phyloP scores from a whole-genome alignment of 192 early-diverging fungal species.

The Coemansia sp. region DNA sequence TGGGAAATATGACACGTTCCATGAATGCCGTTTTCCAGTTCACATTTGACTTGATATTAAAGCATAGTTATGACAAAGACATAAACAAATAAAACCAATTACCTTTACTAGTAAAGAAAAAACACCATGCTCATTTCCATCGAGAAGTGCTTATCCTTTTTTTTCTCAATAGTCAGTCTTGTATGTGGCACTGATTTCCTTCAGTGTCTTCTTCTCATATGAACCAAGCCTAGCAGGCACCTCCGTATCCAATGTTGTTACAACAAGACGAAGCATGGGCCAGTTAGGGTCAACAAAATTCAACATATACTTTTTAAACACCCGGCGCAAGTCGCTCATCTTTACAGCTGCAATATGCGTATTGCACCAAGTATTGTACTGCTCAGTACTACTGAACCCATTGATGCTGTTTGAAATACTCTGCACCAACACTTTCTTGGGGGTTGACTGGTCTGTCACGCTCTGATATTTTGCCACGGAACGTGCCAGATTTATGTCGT shows the following conservation, averaged over 20 bases:
- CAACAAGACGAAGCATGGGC: constrained; percentile 23
- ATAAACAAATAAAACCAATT: too few relatives aligned
- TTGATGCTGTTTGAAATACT: constrained; percentile 16
- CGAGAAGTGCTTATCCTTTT: too few relatives aligned
- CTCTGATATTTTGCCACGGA: constrained; percentile 24
- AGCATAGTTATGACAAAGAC: too few relatives aligned
- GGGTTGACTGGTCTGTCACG: constrained; percentile 18
- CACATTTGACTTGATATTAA: too few relatives aligned
- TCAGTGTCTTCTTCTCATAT: constrained; percentile 24
- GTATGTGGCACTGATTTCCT: constrained; percentile 3
- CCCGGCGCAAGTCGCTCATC: constrained; percentile 34
- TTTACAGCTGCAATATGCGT: constrained; percentile 28
- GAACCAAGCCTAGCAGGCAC: constrained; percentile 29
- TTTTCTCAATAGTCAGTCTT: neutral
- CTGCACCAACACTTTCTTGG: constrained; percentile 13
- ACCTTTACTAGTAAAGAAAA: too few relatives aligned
- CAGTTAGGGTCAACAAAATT: constrained; percentile 24
- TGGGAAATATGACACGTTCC: too few relatives aligned
- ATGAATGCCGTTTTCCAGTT: too few relatives aligned
- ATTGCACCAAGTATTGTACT: constrained; percentile 28
- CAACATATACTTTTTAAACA: constrained; percentile 32
- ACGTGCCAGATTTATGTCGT: constrained; percentile 43
- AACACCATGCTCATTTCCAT: too few relatives aligned
- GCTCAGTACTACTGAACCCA: constrained; percentile 25
- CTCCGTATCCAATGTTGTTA: constrained; percentile 34